Evolutionary conservation across 306 rosid species (phyloP), one percentile per base, ranked within the genome.

Genomic region (Arachis hypogaea): DNA sequence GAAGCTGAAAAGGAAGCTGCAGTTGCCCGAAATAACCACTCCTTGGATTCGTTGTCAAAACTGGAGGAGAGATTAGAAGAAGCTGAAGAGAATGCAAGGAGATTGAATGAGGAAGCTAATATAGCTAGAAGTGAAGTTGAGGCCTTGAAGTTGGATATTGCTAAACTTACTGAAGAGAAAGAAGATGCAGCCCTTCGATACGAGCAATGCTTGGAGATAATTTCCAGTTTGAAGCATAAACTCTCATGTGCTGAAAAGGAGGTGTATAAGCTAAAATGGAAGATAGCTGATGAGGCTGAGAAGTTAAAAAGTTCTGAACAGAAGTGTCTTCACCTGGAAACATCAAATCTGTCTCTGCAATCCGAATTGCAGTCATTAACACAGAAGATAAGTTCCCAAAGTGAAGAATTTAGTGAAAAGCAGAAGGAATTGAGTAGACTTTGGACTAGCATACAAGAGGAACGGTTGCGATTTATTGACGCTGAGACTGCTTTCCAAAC

Each of bases 401-500:
- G 76, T 86, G 93, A 82, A 72, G 99, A 90, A 74, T 88, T 92
- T 51, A 76, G 73, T 3, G 98, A 95, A 87, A 95, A 88, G 88
- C 96, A 95, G 82, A 87, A 83, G 75, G 99, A 95, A 74, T 74
- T 95, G 76, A 89, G 93, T 69, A 87, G 93, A 79, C 92, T 95
- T 43, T 92, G 97, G 99, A 73, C 87, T 81, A 78, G 86, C 78
- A 72, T 92, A 64, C 98, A 90, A 71, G 97, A 90, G 83, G 97
- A 95, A 85, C 82, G 91, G 69, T 63, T 86, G 74, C 81, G 92
- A 36, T 92, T 85, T 65, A 29, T 87, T 60, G 98, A 95, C 81
- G 96, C 97, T 38, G 98, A 95, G 85, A 87, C 96, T 59, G 97
- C 99, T 72, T 92, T 95, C 92, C 96, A 89, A 71, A 87, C 91